These are phyloP conservation scores for Gaultheria prostrata DNA, from an alignment of 148 eudicot species.

Conservation along the genomic window DNA sequence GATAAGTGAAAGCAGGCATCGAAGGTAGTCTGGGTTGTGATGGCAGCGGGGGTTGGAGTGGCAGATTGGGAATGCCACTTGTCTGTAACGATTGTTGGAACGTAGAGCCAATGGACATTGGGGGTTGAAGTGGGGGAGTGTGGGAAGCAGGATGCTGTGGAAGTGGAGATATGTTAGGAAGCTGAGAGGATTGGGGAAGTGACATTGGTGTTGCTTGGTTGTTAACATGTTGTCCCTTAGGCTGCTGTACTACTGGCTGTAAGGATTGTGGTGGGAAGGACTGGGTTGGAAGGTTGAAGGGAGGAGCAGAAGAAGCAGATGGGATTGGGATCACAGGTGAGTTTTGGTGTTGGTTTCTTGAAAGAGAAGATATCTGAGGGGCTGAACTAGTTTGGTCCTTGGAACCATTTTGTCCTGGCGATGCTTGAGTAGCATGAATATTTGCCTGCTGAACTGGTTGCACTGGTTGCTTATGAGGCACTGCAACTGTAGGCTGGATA, in stretches of 20 bases:
- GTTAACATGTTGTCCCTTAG: constrained; percentile 36
- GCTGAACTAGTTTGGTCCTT: constrained; percentile 48
- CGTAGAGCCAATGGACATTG: constrained; percentile 45
- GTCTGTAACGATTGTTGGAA: constrained; percentile 66
- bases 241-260: constrained; percentile 40
- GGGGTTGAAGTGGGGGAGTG: constrained; percentile 51
- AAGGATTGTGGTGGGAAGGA: constrained; percentile 43
- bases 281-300: constrained; percentile 46
- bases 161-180: constrained; percentile 47
- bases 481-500: constrained; percentile 48
- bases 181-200: constrained; percentile 57
- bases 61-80: constrained; percentile 47
- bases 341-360: constrained; percentile 52
- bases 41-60: constrained; percentile 64
- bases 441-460: constrained; percentile 51
- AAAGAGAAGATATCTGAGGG: constrained; percentile 35
- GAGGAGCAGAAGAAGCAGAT: constrained; percentile 40
- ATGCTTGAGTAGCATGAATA: constrained; percentile 38
- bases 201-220: constrained; percentile 47
- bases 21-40: constrained; percentile 65
- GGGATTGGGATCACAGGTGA: constrained; percentile 40
- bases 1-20: constrained; percentile 46
- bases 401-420: constrained; percentile 46
- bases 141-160: constrained; percentile 50
- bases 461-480: constrained; percentile 40